Evolutionary conservation across 768 basidiomycete genomes (phyloP), one percentile per base, ranked within the genome.

Genomic region (Lentinula sp.): DNA sequence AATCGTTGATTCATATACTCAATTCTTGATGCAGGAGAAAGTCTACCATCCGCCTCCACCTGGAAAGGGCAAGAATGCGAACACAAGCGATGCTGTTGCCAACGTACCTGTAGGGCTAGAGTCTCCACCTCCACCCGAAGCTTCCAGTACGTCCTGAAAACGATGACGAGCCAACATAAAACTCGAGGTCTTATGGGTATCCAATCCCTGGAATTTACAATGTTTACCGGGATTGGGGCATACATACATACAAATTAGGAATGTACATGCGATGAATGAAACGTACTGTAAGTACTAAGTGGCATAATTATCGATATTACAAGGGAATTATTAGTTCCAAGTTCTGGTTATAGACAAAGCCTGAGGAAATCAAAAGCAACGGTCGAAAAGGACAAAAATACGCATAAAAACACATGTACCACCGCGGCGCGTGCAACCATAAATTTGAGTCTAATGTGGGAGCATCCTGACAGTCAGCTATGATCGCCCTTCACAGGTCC

Each of bases 41-140:
- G 85, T 87, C 7, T 93, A 91, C 76, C 87, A 88, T 67, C 91
- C 91, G 3, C 91, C 90, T 7, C 91, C 90, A 1, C 89, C 89
- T 0, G 90, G 89, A 1, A 92, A 86, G 65, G 90, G 88, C 45
- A 90, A 80, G 72, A 85, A 84, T 28, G 46, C 46, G 8, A 46
- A 59, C 7, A 15, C 28, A 32, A 16, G 8, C 15, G 55, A 56
- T 23, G 41, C n/a, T 28, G 9, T 33, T 6, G 37, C 16, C 20
- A 4, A 20, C 6, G 28, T 32, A 13, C 15, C 9, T 18, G 0
- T 6, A 20, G 20, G 15, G n/a, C 15, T 36, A 37, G 35, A 36
- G 35, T 10, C 35, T 53, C 33, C 32, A 13, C 33, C 35, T 13
- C 13, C 52, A 3, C 15, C 2, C 3, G 18, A 48, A 8, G 23